Percentiles rank a stretch among this genome's conserved stretches.
Conservation (phyloP, 75 land plant genomes). For the Picea glauca region DNA sequence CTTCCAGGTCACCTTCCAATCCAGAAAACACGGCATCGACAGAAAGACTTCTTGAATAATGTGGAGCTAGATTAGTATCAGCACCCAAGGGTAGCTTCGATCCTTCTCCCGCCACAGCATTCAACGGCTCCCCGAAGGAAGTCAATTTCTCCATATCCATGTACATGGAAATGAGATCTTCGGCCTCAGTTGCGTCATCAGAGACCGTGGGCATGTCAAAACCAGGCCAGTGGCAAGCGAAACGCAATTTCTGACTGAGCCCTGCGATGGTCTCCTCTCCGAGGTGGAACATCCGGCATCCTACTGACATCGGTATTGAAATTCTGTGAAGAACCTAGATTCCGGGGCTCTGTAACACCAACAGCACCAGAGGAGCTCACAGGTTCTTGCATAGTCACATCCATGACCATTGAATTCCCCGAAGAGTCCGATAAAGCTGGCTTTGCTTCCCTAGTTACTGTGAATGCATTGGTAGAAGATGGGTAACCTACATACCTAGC, state of each 20-base stretch:
- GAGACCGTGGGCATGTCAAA: slow-evolving; percentile 22
- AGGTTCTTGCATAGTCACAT: slow-evolving; percentile 33
- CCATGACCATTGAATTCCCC: slow-evolving; percentile 9
- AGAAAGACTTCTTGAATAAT: slow-evolving; percentile 36
- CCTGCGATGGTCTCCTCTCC: slow-evolving; percentile 58
- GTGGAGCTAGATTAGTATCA: slow-evolving; percentile 13
- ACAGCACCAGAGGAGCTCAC: slow-evolving; percentile 28
- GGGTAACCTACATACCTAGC: slow-evolving; percentile 39
- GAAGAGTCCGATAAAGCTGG: slow-evolving; percentile 36
- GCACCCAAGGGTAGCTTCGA: not conserved
- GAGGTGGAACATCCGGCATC: slow-evolving; percentile 67
- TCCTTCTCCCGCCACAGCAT: slow-evolving; percentile 9
- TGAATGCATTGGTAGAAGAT: slow-evolving; percentile 26
- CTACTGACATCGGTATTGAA: slow-evolving; percentile 86
- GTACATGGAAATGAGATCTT: slow-evolving; percentile 56
- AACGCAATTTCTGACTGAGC: slow-evolving; percentile 85
- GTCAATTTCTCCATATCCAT: slow-evolving; percentile 58
- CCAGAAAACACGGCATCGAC: slow-evolving; percentile 24
- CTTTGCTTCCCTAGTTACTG: slow-evolving; percentile 33
- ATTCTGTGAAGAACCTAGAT: slow-evolving; percentile 14
- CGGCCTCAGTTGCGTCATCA: slow-evolving; percentile 60
- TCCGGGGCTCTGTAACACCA: slow-evolving; percentile 15
- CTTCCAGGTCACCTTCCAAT: slow-evolving; percentile 20
- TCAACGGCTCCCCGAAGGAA: not conserved
- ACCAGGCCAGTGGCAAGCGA: slow-evolving; percentile 51